Evolutionary conservation across 1,284 basidiomycete genomes (phyloP), one percentile per base, ranked within the genome.

Genomic region (Ustilago trichophora): DNA sequence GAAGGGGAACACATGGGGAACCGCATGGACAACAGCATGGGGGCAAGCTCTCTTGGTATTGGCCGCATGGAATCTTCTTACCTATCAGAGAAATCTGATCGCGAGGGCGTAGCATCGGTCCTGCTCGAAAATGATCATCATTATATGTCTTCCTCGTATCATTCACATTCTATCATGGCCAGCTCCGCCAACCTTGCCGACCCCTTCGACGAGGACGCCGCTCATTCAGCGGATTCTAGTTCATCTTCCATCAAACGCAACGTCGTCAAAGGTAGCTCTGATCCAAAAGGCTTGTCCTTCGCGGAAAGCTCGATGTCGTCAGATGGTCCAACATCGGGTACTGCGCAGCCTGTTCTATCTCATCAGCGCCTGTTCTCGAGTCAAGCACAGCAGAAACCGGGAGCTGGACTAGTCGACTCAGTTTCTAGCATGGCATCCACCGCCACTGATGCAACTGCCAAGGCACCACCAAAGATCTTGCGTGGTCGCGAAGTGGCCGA

Each of bases 401-500:
- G 46, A 12, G 29, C 40, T n/a, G 33, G 42, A 12, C 22, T 64
- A 8, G 50, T 56, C 35, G 60, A 64, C 26, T 64, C 60, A 21
- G 60, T 64, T 25, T 64, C 60, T 9, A 64, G 60, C 24, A 34
- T 64, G 45, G 60, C 60, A 0, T 56, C 60, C 11, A 57, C 53
- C 2, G 49, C 53, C 8, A 64, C 60, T 3, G 35, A 52, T 21
- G 54, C 57, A 12, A 62, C 64, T 7, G 43, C 50, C 4, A 63
- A 53, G 19, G 38, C 38, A 26, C 40, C 19, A 6, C 40, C 45
- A 5, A 49, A 50, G 32, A 48, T 53, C 15, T 8, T 64, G 19
- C 60, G 33, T 27, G 72, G 72, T 0, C 49, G 69, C 8, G 65
- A 71, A 37, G 75, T 78, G 11, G 67, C 70, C 7, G 74, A 78